A percentile compares a stretch with the other conserved stretches of the same genome.
phyloP scores from a whole-genome alignment of 129 eudicot genomes.

The Helianthus annuus region HanXRQr2.0-SUNRISE NC_035444.2:59612545-59613044 shows the following conservation, averaged over 20 bases:
- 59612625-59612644: slow-evolving; percentile 59
- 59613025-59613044: slow-evolving; percentile 50
- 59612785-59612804: slow-evolving; percentile 40
- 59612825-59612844: slow-evolving; percentile 53
- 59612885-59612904: slow-evolving; percentile 80
- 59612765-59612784: slow-evolving; percentile 48
- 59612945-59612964: slow-evolving; percentile 58
- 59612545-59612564: slow-evolving; percentile 88
- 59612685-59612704: slow-evolving; percentile 45
- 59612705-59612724: slow-evolving; percentile 33
- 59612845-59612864: slow-evolving; percentile 50
- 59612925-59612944: slow-evolving; percentile 70
- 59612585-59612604: slow-evolving; percentile 73
- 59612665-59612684: slow-evolving; percentile 80
- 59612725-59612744: slow-evolving; percentile 46
- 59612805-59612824: slow-evolving; percentile 46
- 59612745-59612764: slow-evolving; percentile 42
- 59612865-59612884: slow-evolving; percentile 60
- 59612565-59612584: slow-evolving; percentile 71
- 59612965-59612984: slow-evolving; percentile 68
- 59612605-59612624: slow-evolving; percentile 47
- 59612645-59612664: slow-evolving; percentile 49
- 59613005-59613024: slow-evolving; percentile 55
- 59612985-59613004: slow-evolving; percentile 79
- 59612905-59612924: slow-evolving; percentile 58